Evolutionary conservation across 2,329 filamentous ascomycete genomes (phyloP), one percentile per base, ranked within the genome.

Genomic region (Harringtonia lauricola): DNA sequence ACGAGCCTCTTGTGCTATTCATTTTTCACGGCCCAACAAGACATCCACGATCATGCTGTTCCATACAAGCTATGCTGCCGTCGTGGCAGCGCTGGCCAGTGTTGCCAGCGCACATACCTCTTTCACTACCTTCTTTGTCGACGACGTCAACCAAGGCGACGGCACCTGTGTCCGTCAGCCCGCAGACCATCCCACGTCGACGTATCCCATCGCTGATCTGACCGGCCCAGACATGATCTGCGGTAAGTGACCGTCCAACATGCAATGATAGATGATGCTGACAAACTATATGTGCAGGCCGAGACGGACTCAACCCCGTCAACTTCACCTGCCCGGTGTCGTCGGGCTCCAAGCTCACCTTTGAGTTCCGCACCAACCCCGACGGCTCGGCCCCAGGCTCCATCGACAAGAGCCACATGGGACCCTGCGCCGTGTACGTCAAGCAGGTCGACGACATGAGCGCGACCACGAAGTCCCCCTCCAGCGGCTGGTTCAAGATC

Each of bases 401-500:
- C 45, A 71, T 87, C 46, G 81, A 81, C 55, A 54, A 56, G 13
- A 72, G 70, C 29, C 80, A 82, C 60, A 71, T 76, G 57, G 83
- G 83, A 0, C 81, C 83, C 39, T 85, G 82, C 55, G 73, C 81
- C 24, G 73, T 87, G 21, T 88, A 87, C 60, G 66, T 86, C 63
- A 87, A 87, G 65, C 75, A 76, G 54, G 73, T 86, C 2, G 61
- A 66, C 50, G 68, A 77, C 45, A 76, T 79, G 46, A 63, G 63
- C 13, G 57, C 56, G 19, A 64, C 68, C 49, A 59, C 72, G 13
- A 76, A 76, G 40, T 64, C 70, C 21, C 82, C 83, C 5, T 22
- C 48, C 12, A 63, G 68, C 41, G 83, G 83, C 33, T 89, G 83
- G 84, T 84, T 88, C 70, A 87, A 87, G 69, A 56, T 88, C 56